Conservation (phyloP, 1,139 yeast genomes). For the Hemisphaericaspora xylanilytica region DNA sequence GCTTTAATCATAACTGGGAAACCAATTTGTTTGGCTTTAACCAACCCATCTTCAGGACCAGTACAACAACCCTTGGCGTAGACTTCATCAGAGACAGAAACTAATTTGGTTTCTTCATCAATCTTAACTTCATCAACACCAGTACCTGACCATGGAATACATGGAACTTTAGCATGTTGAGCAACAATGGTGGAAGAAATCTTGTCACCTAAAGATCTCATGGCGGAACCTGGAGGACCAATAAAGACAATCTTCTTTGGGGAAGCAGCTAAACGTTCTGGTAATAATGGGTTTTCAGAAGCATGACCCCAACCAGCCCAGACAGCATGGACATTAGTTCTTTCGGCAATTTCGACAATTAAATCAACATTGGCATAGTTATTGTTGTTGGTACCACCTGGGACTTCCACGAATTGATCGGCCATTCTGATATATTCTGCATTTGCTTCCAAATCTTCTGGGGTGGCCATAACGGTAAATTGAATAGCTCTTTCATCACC, state of each 20-base stretch:
- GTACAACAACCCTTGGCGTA: slow-evolving; percentile 87
- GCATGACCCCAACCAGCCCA: slow-evolving; percentile 99
- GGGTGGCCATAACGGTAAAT: slow-evolving; percentile 98
- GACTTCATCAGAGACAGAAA: slow-evolving; percentile 79
- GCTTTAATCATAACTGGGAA: slow-evolving; percentile 97
- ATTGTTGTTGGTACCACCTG: slow-evolving; percentile 98
- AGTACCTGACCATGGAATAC: slow-evolving; percentile 99
- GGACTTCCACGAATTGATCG: slow-evolving; percentile 96
- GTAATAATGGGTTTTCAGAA: slow-evolving; percentile 91
- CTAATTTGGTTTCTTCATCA: slow-evolving; percentile 70
- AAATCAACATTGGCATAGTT: slow-evolving; percentile 97
- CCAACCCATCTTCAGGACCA: slow-evolving; percentile 84
- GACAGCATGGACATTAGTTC: slow-evolving; percentile 95
- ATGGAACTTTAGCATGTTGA: slow-evolving; percentile 95
- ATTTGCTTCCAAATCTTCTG: slow-evolving; percentile 94
- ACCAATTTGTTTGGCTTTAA: slow-evolving; percentile 80
- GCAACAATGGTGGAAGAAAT: slow-evolving; percentile 97
- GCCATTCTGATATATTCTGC: slow-evolving; percentile 99
- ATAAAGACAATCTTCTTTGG: slow-evolving; percentile 86
- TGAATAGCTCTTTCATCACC: slow-evolving; percentile 92
- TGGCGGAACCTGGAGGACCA: slow-evolving; percentile 98
- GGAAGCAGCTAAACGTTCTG: slow-evolving; percentile 89
- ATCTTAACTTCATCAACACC: slow-evolving; percentile 81
- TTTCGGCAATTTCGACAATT: slow-evolving; percentile 95
- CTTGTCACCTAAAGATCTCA: slow-evolving; percentile 99